Conservation (phyloP, 208 protist genomes). For the Trypanosoma brucei region DNA sequence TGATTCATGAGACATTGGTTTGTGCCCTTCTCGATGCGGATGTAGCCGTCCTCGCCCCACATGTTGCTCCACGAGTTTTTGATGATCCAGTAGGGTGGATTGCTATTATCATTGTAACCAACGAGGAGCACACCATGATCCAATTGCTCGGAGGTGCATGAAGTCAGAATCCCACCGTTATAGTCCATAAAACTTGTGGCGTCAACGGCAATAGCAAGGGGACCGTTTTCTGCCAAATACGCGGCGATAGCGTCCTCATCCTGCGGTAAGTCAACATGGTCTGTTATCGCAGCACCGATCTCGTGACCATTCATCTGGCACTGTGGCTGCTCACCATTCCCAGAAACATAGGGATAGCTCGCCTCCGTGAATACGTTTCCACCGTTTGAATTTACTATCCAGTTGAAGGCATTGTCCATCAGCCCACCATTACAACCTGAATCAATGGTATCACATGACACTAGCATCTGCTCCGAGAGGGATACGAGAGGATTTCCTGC, state of each 20-base stretch:
- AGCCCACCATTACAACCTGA: not conserved
- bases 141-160: conserved; percentile 7
- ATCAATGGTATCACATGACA: conserved; percentile 7
- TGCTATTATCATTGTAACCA: conserved; percentile 45
- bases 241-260: conserved; percentile 71
- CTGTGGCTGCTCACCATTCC: conserved; percentile 22
- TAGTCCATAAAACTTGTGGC: conserved; percentile 1
- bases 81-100: conserved; percentile 78
- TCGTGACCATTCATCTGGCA: conserved; percentile 37
- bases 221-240: conserved; percentile 62
- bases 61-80: conserved; percentile 70
- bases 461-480: conserved; percentile 6
- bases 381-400: not conserved
- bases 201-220: conserved; percentile 44
- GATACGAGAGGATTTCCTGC: not conserved
- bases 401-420: conserved; percentile 3
- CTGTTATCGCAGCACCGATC: conserved; percentile 62
- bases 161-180: not conserved
- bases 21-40: conserved; percentile 9
- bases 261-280: conserved; percentile 13
- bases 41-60: conserved; percentile 7
- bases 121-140: conserved; percentile 7
- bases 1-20: conserved; percentile 2
- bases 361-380: conserved; percentile 3
- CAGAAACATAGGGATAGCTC: conserved; percentile 86